Conservation (phyloP, 257 asterid species). For the Fraxinus quadrangulata region DNA sequence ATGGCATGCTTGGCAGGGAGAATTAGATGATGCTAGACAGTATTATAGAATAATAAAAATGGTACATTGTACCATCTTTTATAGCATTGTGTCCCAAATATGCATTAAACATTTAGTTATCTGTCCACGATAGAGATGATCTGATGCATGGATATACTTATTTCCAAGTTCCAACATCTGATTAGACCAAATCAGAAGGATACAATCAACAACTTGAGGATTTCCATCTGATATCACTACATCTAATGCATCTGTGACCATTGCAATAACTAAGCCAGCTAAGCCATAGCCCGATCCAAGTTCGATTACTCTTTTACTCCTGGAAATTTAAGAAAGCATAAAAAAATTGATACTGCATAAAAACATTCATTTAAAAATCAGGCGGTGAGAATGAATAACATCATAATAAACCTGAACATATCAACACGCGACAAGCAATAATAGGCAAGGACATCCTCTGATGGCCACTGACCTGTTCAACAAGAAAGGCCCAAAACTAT, state of each 20-base stretch:
- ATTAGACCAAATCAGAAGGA: conserved; percentile 47
- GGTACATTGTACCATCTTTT: neutral
- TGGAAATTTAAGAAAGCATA: conserved; percentile 30
- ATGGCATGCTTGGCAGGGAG: neutral
- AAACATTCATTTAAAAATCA: conserved; percentile 8
- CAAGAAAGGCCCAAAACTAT: conserved; percentile 23
- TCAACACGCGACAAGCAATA: conserved; percentile 63
- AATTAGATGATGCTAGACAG: neutral
- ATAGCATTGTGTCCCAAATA: neutral
- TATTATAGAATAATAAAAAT: neutral
- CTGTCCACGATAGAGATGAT: conserved; percentile 5
- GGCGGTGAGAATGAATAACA: conserved; percentile 16
- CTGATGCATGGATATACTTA: conserved; percentile 16
- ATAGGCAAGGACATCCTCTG: conserved; percentile 87
- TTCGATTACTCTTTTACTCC: conserved; percentile 82
- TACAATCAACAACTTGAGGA: conserved; percentile 95
- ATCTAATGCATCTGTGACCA: conserved; percentile 70
- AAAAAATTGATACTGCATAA: conserved; percentile 6
- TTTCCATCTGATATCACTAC: conserved; percentile 94
- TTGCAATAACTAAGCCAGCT: conserved; percentile 83
- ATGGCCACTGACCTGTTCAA: conserved; percentile 93
- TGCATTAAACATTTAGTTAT: neutral
- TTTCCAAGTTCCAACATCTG: conserved; percentile 17
- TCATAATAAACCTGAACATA: conserved; percentile 57
- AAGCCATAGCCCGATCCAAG: conserved; percentile 95